Evolutionary conservation across 2,329 filamentous ascomycete genomes (phyloP).

Genomic region (Claviceps quebecensis): DNA sequence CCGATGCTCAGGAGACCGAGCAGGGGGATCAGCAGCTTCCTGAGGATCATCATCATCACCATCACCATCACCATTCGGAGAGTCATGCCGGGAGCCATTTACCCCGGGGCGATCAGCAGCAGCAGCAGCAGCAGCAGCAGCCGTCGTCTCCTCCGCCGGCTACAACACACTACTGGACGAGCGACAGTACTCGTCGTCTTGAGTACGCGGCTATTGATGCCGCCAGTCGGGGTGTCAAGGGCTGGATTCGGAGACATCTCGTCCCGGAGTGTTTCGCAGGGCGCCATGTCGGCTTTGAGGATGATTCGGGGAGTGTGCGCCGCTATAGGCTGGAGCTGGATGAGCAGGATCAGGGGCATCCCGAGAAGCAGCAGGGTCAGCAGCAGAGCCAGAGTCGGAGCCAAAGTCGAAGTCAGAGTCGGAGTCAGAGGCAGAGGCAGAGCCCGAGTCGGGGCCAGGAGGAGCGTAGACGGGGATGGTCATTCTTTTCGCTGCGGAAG

Average conservation of each 20-base stretch:
- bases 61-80: background rate
- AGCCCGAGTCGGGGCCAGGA: background rate
- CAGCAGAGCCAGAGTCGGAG: too few species aligned
- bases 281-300: constrained; percentile 41
- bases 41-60: background rate
- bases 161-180: constrained; percentile 55
- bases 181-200: constrained; percentile 44
- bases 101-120: background rate
- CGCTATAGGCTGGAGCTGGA: constrained; percentile 47
- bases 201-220: constrained; percentile 56
- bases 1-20: too few species aligned
- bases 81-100: too few species aligned
- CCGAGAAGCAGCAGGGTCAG: constrained; percentile 9
- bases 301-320: constrained; percentile 48
- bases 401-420: too few species aligned
- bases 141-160: constrained; percentile 29
- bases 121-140: background rate
- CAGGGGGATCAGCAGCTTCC: too few species aligned
- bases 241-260: constrained; percentile 43
- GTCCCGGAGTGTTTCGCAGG: constrained; percentile 49
- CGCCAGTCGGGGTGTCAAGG: constrained; percentile 43
- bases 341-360: constrained; percentile 26
- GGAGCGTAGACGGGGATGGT: constrained; percentile 11
- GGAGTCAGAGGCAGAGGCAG: too few species aligned
- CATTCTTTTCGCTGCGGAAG: constrained; percentile 17